A percentile compares a stretch with the other conserved stretches of the same genome.
Evolutionary conservation across 768 basidiomycete genomes (phyloP).

Genomic region (Amylocystis lapponica): DNA sequence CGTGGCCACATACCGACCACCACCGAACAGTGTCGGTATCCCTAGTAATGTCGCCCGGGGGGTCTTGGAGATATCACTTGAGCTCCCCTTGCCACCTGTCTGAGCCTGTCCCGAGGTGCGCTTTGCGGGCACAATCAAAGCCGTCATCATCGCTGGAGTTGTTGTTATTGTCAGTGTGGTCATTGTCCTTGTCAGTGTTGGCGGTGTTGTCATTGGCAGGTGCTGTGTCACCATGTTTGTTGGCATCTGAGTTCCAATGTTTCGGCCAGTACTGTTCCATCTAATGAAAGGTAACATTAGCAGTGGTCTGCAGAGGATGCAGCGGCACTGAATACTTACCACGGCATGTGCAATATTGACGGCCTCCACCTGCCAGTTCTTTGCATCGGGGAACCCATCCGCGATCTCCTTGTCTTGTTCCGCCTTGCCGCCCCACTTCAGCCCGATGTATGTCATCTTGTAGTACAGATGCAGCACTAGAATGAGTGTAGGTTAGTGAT

Average conservation of each 20-base stretch:
- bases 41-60: constrained; percentile 6
- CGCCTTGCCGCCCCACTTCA: not conserved
- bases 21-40: constrained; percentile 11
- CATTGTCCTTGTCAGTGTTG: not conserved
- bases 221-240: not conserved
- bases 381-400: not conserved
- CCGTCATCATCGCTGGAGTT: constrained; percentile 4
- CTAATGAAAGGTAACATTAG: not conserved
- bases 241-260: not conserved
- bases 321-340: constrained; percentile 6
- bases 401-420: not conserved
- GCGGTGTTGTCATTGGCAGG: not conserved
- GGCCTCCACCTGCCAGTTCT: constrained; percentile 1
- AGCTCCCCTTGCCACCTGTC: constrained; percentile 6
- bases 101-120: constrained; percentile 8
- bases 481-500: not conserved
- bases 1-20: constrained; percentile 11
- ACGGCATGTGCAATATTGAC: not conserved
- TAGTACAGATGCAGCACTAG: constrained; percentile 26
- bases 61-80: constrained; percentile 12
- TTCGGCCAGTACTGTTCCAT: not conserved
- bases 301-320: not conserved
- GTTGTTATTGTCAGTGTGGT: too few species aligned
- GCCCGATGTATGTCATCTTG: constrained; percentile 6
- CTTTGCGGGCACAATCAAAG: not conserved